These are phyloP conservation scores for Maudiozyma turicensis DNA, from an alignment of 805 yeast species.

Conservation along the genomic window DNA sequence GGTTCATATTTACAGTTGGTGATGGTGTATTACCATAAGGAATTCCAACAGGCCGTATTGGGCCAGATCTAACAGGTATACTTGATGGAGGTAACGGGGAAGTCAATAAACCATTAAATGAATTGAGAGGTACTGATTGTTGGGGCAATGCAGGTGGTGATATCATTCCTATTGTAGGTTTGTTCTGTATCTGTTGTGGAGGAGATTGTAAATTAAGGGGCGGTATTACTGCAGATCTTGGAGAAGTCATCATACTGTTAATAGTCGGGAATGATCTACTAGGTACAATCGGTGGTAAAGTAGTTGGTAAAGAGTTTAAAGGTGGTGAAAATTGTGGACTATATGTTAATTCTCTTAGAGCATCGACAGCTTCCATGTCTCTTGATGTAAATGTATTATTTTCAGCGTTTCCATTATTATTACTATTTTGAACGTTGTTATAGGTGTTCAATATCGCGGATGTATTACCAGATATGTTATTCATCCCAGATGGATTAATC, in stretches of 20 bases:
- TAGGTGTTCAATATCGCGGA: not conserved
- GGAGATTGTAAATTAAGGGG: slow-evolving; percentile 1
- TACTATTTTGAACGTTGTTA: not conserved
- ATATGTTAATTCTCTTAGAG: slow-evolving; percentile 20
- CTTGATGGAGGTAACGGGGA: not conserved
- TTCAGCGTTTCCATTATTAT: not conserved
- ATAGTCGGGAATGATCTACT: slow-evolving; percentile 4
- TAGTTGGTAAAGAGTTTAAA: not conserved
- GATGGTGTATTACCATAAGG: not conserved
- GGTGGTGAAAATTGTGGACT: slow-evolving; percentile 11
- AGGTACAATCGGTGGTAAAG: slow-evolving; percentile 2
- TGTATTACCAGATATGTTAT: not conserved
- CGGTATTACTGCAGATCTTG: not conserved
- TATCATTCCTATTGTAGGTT: not conserved
- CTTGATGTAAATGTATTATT: slow-evolving; percentile 7
- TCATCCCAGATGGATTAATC: not conserved
- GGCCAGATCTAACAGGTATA: not conserved
- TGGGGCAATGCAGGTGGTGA: not conserved
- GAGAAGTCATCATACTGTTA: slow-evolving; percentile 2
- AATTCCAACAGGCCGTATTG: not conserved
- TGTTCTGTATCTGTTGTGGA: not conserved
- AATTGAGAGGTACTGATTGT: not conserved
- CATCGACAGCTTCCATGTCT: slow-evolving; percentile 23
- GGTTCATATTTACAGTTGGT: no score
- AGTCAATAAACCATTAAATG: not conserved